Conservation (phyloP, 345 rosid species). For the Stellera chamaejasme region DNA sequence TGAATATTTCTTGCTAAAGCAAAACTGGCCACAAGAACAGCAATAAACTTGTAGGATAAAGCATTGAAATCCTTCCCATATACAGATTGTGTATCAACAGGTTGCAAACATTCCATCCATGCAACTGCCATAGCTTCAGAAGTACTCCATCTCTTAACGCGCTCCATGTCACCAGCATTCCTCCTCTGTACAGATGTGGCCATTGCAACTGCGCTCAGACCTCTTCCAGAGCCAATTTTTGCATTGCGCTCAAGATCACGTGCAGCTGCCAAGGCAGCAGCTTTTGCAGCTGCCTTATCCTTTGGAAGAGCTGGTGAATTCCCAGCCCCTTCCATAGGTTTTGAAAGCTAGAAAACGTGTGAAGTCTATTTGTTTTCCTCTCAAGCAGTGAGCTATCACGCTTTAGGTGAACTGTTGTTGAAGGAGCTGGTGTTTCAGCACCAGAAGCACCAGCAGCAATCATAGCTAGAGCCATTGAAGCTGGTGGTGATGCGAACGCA, state of each 20-base stretch:
- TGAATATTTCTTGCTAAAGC: slow-evolving; percentile 98
- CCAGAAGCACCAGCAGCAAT: slow-evolving; percentile 99
- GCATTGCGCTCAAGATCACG: slow-evolving; percentile 98
- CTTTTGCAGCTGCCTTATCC: slow-evolving; percentile 98
- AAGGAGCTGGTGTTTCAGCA: slow-evolving; percentile 64
- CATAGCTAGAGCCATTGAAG: slow-evolving; percentile 99
- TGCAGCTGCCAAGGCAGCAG: slow-evolving; percentile 98
- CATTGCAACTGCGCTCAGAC: slow-evolving; percentile 99
- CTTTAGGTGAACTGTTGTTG: slow-evolving; percentile 51
- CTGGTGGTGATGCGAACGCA: slow-evolving; percentile 99
- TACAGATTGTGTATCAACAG: slow-evolving; percentile 85
- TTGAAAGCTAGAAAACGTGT: slow-evolving; percentile 92
- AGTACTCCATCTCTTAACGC: slow-evolving; percentile 83
- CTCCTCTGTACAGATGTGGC: slow-evolving; percentile 98
- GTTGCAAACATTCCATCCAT: slow-evolving; percentile 98
- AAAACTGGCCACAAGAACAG: slow-evolving; percentile 97
- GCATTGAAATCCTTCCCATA: slow-evolving; percentile 98
- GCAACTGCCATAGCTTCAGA: slow-evolving; percentile 98
- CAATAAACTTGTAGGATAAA: slow-evolving; percentile 84
- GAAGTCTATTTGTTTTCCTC: slow-evolving; percentile 64
- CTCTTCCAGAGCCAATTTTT: slow-evolving; percentile 99
- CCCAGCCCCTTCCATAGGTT: slow-evolving; percentile 50
- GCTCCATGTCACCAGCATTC: slow-evolving; percentile 80
- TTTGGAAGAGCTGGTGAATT: slow-evolving; percentile 61
- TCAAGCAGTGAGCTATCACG: slow-evolving; percentile 85